These are phyloP conservation scores for Gossypium schwendimanii DNA, from an alignment of 441 rosid species.

Conservation along the genomic window DNA sequence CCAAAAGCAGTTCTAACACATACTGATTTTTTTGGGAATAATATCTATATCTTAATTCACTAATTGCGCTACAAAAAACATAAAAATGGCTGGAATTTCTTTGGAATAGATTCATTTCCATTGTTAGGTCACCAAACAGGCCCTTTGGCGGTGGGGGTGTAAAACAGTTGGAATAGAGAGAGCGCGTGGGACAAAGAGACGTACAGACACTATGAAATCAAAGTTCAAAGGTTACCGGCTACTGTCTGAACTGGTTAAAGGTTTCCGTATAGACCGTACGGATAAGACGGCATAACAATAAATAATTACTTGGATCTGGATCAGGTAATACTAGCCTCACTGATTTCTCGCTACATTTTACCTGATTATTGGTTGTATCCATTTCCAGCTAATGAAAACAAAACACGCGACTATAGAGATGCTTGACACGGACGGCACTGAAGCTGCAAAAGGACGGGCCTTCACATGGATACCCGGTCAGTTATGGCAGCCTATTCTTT, in stretches of 20 bases:
- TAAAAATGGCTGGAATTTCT: background rate
- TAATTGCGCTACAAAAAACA: background rate
- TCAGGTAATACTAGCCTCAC: background rate
- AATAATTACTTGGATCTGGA: background rate
- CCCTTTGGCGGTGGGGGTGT: background rate
- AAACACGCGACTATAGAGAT: background rate
- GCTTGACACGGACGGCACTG: background rate
- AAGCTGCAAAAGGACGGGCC: background rate
- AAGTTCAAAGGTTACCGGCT: conserved; percentile 11
- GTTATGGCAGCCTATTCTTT: background rate
- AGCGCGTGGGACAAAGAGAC: conserved; percentile 10
- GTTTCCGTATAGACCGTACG: conserved; percentile 11
- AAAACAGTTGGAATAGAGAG: background rate
- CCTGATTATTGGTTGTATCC: background rate
- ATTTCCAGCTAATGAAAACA: background rate
- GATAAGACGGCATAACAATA: background rate
- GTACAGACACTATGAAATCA: background rate
- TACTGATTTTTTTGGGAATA: too few species aligned
- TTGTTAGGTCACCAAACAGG: background rate
- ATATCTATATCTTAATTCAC: background rate
- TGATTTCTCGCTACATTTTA: background rate
- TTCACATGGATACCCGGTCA: background rate
- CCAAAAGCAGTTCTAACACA: too few species aligned
- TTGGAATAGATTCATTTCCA: background rate
- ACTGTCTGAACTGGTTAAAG: background rate